Conservation (phyloP, 805 yeast genomes). For the Metschnikowia cerradonensis region DNA sequence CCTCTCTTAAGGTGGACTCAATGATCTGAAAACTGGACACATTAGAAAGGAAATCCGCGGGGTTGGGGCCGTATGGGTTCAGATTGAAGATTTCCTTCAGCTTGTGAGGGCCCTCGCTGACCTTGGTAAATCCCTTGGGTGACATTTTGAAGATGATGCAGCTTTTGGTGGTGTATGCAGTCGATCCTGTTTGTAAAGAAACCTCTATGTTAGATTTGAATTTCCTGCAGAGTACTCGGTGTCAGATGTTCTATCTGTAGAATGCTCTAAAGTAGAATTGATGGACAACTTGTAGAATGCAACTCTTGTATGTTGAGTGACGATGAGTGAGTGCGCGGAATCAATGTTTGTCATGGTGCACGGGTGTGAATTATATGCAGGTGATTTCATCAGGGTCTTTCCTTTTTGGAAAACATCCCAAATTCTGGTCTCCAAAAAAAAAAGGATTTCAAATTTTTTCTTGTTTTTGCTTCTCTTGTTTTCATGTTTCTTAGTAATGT, state of each 20-base stretch:
- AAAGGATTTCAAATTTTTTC: no score
- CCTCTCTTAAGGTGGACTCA: constrained; percentile 95
- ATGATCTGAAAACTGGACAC: constrained; percentile 86
- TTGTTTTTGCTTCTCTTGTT: no score
- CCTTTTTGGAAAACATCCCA: neutral
- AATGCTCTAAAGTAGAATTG: no score
- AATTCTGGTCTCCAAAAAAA: no score
- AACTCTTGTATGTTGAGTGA: neutral
- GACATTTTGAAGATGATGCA: constrained; percentile 20
- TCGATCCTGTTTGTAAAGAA: neutral
- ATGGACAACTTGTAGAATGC: neutral
- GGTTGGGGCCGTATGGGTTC: constrained; percentile 95
- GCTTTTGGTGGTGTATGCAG: neutral
- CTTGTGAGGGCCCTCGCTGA: constrained; percentile 32
- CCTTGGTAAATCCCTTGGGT: constrained; percentile 34
- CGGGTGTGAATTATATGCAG: neutral
- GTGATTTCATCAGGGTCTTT: no score
- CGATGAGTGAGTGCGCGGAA: neutral
- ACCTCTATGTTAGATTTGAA: no score
- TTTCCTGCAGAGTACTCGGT: no score
- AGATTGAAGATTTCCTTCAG: constrained; percentile 18
- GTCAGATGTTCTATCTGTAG: no score
- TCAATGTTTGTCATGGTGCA: neutral
- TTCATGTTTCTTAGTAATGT: no score
- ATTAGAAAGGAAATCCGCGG: constrained; percentile 86